phyloP scores from a whole-genome alignment of 495 filamentous ascomycete genomes.

The Bryoglossum gracile region DNA sequence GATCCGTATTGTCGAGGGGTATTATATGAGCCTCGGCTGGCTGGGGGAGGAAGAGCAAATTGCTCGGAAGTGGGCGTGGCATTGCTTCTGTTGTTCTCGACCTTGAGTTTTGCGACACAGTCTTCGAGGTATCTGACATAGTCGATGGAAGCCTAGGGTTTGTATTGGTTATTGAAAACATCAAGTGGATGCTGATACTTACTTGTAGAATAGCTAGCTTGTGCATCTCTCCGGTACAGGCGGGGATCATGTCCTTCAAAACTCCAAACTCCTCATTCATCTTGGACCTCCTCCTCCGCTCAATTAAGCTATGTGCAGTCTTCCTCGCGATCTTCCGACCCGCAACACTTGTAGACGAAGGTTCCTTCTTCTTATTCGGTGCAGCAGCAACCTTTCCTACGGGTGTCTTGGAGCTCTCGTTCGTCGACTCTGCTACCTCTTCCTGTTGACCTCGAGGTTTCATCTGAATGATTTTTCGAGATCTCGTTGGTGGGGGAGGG shows the following conservation, averaged over 20 bases:
- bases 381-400: conserved; percentile 31
- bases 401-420: conserved; percentile 21
- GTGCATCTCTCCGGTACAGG: conserved; percentile 89
- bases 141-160: conserved; percentile 78
- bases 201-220: conserved; percentile 96
- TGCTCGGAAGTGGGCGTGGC: conserved; percentile 24
- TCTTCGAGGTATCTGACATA: conserved; percentile 92
- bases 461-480: conserved; percentile 98
- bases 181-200: conserved; percentile 18
- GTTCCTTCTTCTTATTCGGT: conserved; percentile 61
- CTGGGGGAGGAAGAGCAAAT: conserved; percentile 20
- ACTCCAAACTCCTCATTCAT: conserved; percentile 99
- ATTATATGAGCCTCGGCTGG: conserved; percentile 14
- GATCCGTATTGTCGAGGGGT: conserved; percentile 16
- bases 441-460: conserved; percentile 53
- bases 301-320: conserved; percentile 93
- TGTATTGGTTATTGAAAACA: neutral
- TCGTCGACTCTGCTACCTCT: conserved; percentile 17
- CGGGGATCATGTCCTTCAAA: conserved; percentile 92
- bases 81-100: conserved; percentile 35
- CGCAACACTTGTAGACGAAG: conserved; percentile 64
- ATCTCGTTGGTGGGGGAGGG: conserved; percentile 85
- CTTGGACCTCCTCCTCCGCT: conserved; percentile 82
- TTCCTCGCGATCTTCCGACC: conserved; percentile 91
- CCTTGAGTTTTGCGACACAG: conserved; percentile 78